Evolutionary conservation across 108 stramenopile genomes (phyloP).

Genomic region (Cyclotella kingstonii): DNA sequence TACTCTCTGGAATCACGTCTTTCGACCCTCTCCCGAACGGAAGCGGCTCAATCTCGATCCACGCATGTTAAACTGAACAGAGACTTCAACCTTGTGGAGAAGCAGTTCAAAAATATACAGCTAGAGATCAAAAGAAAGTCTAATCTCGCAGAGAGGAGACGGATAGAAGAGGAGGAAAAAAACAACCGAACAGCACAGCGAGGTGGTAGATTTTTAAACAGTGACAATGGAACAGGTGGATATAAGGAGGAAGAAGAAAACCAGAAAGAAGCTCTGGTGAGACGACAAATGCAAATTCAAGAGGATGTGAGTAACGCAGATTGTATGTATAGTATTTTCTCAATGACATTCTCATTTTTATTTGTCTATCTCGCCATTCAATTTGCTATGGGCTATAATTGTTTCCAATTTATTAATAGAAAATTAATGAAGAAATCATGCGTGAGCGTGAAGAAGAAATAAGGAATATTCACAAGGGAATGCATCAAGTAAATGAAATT

Average conservation of each 20-base stretch:
- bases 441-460: constrained; percentile 89
- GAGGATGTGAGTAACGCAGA: constrained; percentile 57
- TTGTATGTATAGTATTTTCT: not conserved
- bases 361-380: not conserved
- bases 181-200: too few relatives aligned
- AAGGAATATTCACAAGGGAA: constrained; percentile 79
- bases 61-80: constrained; percentile 68
- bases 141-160: constrained; percentile 5
- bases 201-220: too few relatives aligned
- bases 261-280: constrained; percentile 36
- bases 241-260: constrained; percentile 27
- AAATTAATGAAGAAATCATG: constrained; percentile 81
- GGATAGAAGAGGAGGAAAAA: too few relatives aligned
- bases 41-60: constrained; percentile 43
- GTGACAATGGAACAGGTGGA: too few relatives aligned
- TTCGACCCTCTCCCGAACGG: constrained; percentile 18
- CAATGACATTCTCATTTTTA: not conserved
- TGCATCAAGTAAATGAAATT: constrained; percentile 91
- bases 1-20: constrained; percentile 38
- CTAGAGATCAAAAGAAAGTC: constrained; percentile 13
- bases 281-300: constrained; percentile 69
- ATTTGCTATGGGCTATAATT: constrained; percentile 1
- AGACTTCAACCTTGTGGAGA: constrained; percentile 66
- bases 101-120: constrained; percentile 42
- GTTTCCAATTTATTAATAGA: constrained; percentile 16